A percentile compares a stretch with the other conserved stretches of the same genome.
Conservation (phyloP, 768 basidiomycete species). For the Leccinum boreale region DNA sequence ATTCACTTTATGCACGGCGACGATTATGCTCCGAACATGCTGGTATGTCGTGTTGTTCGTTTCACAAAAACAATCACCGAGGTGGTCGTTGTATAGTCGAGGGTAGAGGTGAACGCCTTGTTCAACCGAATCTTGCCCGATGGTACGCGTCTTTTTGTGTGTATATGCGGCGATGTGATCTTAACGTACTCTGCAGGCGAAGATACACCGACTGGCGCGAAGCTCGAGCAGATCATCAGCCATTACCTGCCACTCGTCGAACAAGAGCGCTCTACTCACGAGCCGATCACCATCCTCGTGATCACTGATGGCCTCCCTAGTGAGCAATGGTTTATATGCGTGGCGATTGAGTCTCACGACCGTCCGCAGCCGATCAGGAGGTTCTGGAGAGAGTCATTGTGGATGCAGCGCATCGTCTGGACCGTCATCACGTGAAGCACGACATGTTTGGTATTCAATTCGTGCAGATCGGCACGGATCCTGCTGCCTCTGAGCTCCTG, state of each 20-base stretch:
- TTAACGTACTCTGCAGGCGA: conserved; percentile 16
- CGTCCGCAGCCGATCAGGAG: conserved; percentile 25
- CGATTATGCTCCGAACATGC: conserved; percentile 29
- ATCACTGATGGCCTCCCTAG: conserved; percentile 42
- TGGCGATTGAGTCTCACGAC: not conserved
- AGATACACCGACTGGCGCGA: conserved; percentile 39
- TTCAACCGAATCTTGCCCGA: conserved; percentile 26
- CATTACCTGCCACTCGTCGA: conserved; percentile 36
- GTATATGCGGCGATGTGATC: not conserved
- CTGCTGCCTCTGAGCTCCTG: conserved; percentile 37
- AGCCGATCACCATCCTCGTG: conserved; percentile 35
- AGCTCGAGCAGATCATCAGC: conserved; percentile 35
- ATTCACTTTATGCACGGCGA: conserved; percentile 41
- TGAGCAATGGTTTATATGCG: conserved; percentile 14
- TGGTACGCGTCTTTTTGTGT: conserved; percentile 10
- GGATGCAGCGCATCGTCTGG: conserved; percentile 37
- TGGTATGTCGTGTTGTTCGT: conserved; percentile 1
- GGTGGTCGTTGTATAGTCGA: conserved; percentile 15
- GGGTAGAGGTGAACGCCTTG: conserved; percentile 18
- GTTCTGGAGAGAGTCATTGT: conserved; percentile 32
- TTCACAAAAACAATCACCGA: not conserved
- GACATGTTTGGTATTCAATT: conserved; percentile 46
- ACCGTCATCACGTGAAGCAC: conserved; percentile 31
- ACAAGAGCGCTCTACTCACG: conserved; percentile 23
- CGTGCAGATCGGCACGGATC: conserved; percentile 42